Percentiles rank a stretch among this genome's conserved stretches.
These are phyloP conservation scores for Lantana camara DNA, from an alignment of 257 asterid species.

Conservation along the genomic window DNA sequence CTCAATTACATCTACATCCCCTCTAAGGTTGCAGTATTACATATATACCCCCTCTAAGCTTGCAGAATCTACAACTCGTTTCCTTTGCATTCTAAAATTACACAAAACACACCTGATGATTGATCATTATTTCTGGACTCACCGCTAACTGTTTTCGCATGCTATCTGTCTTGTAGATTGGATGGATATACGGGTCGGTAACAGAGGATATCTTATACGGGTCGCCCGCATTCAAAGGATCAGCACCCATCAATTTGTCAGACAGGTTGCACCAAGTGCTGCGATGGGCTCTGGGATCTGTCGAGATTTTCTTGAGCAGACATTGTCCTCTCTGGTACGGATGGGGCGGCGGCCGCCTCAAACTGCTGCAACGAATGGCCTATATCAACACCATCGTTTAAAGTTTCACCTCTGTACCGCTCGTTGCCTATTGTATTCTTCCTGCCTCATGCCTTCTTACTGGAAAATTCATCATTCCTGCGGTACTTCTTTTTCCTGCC, in stretches of 20 bases:
- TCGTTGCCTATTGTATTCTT: constrained; percentile 77
- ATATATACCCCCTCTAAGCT: too few relatives aligned
- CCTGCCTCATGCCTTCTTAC: constrained; percentile 94
- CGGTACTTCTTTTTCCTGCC: constrained; percentile 52
- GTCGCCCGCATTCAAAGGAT: constrained; percentile 97
- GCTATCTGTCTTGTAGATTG: constrained; percentile 64
- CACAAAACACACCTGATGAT: too few relatives aligned
- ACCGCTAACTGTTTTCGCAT: too few relatives aligned
- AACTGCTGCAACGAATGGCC: constrained; percentile 87
- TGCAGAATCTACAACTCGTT: too few relatives aligned
- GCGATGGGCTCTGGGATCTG: constrained; percentile 95
- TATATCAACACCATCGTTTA: constrained; percentile 91
- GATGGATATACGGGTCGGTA: too few relatives aligned
- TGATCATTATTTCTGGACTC: too few relatives aligned
- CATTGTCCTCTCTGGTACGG: constrained; percentile 99
- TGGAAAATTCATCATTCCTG: constrained; percentile 93
- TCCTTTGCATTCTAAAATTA: too few relatives aligned
- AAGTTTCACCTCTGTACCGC: constrained; percentile 96
- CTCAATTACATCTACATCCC: too few relatives aligned
- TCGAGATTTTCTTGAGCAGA: constrained; percentile 90
- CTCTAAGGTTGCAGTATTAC: too few relatives aligned
- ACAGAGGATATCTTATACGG: constrained; percentile 96
- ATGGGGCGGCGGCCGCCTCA: constrained; percentile 90
- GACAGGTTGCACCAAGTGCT: constrained; percentile 97
- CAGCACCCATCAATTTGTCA: constrained; percentile 96